Conservation (phyloP, 108 stramenopile genomes). For the Skeletonema costatum region DNA sequence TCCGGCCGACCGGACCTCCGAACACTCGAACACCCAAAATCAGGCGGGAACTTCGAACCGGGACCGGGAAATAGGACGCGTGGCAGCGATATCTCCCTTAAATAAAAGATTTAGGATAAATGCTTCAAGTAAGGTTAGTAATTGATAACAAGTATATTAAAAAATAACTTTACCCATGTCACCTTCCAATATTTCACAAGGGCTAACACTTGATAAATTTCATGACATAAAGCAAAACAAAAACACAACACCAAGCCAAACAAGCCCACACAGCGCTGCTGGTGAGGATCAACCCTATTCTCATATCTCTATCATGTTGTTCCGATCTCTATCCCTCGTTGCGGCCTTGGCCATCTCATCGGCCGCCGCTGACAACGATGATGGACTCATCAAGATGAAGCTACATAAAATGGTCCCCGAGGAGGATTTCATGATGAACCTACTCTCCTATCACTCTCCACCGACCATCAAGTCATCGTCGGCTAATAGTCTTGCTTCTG, state of each 20-base stretch:
- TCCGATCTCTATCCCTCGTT: neutral
- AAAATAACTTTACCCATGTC: too few relatives aligned
- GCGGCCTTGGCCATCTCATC: slow-evolving; percentile 12
- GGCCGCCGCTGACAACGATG: neutral
- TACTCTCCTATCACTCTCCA: slow-evolving; percentile 13
- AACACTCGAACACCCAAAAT: too few relatives aligned
- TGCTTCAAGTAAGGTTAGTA: too few relatives aligned
- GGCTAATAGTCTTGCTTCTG: neutral
- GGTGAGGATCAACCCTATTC: too few relatives aligned
- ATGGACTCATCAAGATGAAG: slow-evolving; percentile 18
- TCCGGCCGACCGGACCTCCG: too few relatives aligned
- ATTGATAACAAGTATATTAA: too few relatives aligned
- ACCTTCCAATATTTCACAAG: too few relatives aligned
- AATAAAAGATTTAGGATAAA: too few relatives aligned
- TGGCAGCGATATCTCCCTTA: too few relatives aligned
- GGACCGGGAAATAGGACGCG: too few relatives aligned
- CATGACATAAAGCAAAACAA: neutral
- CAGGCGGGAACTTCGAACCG: too few relatives aligned
- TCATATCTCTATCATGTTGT: slow-evolving; percentile 36
- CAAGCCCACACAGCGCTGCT: neutral
- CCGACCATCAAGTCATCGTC: neutral
- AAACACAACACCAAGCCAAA: slow-evolving; percentile 3
- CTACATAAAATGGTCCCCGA: slow-evolving; percentile 21
- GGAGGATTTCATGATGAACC: slow-evolving; percentile 19
- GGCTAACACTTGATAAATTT: too few relatives aligned